Conservation (phyloP, 2,329 filamentous ascomycete species). For the Diaporthe ilicicola region DNA sequence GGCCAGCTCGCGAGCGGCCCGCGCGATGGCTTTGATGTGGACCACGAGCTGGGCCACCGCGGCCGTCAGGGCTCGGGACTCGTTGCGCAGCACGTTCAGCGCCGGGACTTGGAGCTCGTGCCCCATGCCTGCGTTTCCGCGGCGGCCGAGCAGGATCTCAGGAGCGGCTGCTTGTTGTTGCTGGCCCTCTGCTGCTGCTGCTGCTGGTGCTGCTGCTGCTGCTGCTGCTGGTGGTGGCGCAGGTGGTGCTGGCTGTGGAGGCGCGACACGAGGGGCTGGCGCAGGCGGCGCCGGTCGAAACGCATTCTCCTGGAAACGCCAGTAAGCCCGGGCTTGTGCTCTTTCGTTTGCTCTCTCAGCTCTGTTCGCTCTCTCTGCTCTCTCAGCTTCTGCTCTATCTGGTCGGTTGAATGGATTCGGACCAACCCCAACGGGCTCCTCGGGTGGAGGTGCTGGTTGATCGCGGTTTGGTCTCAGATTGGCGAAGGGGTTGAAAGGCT, state of each 20-base stretch:
- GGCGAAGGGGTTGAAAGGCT: not conserved
- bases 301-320: not conserved
- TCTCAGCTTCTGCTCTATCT: too few species aligned
- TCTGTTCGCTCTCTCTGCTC: not conserved
- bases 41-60: not conserved
- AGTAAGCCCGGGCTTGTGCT: not conserved
- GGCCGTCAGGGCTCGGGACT: not conserved
- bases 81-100: not conserved
- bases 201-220: not conserved
- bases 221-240: too few species aligned
- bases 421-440: not conserved
- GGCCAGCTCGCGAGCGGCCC: not conserved
- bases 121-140: constrained; percentile 1
- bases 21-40: not conserved
- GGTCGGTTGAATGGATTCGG: not conserved
- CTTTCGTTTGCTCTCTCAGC: not conserved
- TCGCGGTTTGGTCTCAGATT: not conserved
- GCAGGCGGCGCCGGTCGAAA: not conserved
- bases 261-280: not conserved
- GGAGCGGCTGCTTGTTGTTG: not conserved
- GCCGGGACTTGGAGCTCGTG: not conserved
- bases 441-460: not conserved
- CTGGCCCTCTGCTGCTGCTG: not conserved
- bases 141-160: not conserved
- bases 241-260: not conserved